Evolutionary conservation across 306 rosid species (phyloP).

Genomic region (Ziziphus jujuba): DNA sequence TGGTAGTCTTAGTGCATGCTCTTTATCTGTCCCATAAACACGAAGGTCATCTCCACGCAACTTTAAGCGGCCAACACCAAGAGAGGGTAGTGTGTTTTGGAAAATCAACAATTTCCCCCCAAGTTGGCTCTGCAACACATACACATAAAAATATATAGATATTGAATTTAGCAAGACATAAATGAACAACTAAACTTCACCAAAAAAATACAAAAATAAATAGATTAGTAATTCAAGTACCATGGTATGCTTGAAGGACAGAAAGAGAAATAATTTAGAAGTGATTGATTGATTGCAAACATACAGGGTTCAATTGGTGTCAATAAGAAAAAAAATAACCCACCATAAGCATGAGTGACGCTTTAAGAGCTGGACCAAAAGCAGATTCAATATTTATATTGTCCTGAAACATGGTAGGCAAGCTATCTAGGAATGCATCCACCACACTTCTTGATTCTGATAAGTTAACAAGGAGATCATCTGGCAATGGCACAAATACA

Average conservation of each 20-base stretch:
- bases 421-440: conserved; percentile 87
- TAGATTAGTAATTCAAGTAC: not conserved
- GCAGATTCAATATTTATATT: conserved; percentile 92
- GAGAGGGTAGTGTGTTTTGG: conserved; percentile 94
- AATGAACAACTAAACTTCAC: conserved; percentile 16
- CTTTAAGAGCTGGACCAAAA: conserved; percentile 95
- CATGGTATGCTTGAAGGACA: not conserved
- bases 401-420: conserved; percentile 94
- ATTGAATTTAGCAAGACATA: conserved; percentile 17
- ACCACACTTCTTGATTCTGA: conserved; percentile 97
- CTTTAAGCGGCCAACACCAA: conserved; percentile 93
- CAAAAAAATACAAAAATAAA: not conserved
- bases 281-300: conserved; percentile 5
- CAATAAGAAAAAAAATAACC: conserved; percentile 20
- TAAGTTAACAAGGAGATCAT: conserved; percentile 95
- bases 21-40: conserved; percentile 95
- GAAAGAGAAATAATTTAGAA: conserved; percentile 5
- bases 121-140: conserved; percentile 74
- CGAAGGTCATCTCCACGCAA: conserved; percentile 96
- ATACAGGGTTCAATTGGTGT: conserved; percentile 7
- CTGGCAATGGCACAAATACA: conserved; percentile 95
- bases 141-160: conserved; percentile 7
- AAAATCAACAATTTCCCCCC: conserved; percentile 96
- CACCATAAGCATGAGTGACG: conserved; percentile 95
- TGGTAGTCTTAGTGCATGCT: conserved; percentile 74